Conservation (phyloP, 2,329 filamentous ascomycete species). For the Pseudogymnoascus sp. region DNA sequence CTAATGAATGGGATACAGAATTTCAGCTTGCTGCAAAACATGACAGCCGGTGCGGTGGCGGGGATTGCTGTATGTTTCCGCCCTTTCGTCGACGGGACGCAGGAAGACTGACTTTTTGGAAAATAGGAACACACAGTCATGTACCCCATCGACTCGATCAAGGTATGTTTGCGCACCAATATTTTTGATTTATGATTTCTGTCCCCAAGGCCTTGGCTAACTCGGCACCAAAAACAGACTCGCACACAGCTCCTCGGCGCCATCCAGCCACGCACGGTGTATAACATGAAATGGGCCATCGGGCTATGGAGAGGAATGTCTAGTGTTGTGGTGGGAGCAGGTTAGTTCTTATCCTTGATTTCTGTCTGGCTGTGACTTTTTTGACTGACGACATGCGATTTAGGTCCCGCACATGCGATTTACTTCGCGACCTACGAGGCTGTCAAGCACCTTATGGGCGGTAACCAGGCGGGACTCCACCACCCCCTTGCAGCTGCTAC, state of each 20-base stretch:
- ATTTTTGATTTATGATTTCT: neutral
- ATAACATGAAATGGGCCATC: neutral
- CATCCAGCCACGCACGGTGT: slow-evolving; percentile 25
- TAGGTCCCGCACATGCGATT: slow-evolving; percentile 92
- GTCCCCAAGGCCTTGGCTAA: neutral
- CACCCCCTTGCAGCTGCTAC: slow-evolving; percentile 88
- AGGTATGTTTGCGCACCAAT: slow-evolving; percentile 51
- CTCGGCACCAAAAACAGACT: slow-evolving; percentile 52
- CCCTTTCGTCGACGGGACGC: slow-evolving; percentile 22
- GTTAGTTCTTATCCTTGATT: slow-evolving; percentile 42
- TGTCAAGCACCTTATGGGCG: slow-evolving; percentile 92
- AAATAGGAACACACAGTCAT: slow-evolving; percentile 91
- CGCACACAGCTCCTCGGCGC: slow-evolving; percentile 96
- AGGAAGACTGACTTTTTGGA: slow-evolving; percentile 17
- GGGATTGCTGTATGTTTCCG: slow-evolving; percentile 71
- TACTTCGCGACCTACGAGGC: slow-evolving; percentile 98
- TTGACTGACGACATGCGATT: slow-evolving; percentile 23
- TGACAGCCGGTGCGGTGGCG: slow-evolving; percentile 92
- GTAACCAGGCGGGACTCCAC: slow-evolving; percentile 78
- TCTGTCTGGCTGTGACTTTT: neutral
- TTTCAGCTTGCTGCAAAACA: slow-evolving; percentile 89
- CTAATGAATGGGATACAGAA: slow-evolving; percentile 40
- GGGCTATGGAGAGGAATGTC: slow-evolving; percentile 87
- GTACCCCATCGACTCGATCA: slow-evolving; percentile 97
- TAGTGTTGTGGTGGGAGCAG: slow-evolving; percentile 90